Base-by-base conservation (phyloP, 2,329 filamentous ascomycete genomes). In the Aspergillus ibericus region DNA sequence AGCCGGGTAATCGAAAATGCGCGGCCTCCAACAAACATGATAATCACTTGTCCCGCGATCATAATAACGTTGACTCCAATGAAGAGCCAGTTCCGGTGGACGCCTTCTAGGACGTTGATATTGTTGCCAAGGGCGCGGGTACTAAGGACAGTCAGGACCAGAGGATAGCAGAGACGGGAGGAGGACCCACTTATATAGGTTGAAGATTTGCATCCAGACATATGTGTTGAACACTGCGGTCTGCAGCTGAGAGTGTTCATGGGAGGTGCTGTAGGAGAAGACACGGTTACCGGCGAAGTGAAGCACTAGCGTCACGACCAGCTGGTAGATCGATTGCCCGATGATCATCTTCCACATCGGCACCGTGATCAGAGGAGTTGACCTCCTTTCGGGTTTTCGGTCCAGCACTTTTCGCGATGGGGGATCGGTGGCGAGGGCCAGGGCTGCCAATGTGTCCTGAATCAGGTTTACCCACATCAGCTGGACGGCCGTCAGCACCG, bases 201-300 rank as follows among this genome's bases (percentile, higher is more conserved):
- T 89, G 77, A 89, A 89, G 61, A 89, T 88, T 67, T 89, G 87
- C 80, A 89, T 85, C 86, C 86, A 89, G 2, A 89, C 87, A 65
- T 88, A 89, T 0, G 83, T 85, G 72, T 89, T 89, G 77, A 89
- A 89, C 48, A 89, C 82, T 58, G 88, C 78, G 0, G 86, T 87
- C 62, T 84, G 78, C 34, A 87, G 75, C 63, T 83, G 73, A 20
- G 74, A 72, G 44, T 77, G 72, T 50, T 81, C 66, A 58, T 54
- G 70, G 55, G 15, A 70, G 61, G 49, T 80, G 70, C 64, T 55
- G 66, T 85, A 86, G 47, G 77, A 68, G 15, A 89, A 80, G 35
- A 89, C 83, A 7, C 76, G 70, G 53, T 76, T 76, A 1, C 85
- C 87, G 0, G 81, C 84, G 59, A 88, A 89, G 72, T 89, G 69